Base-by-base conservation (phyloP, 1,139 yeast genomes). In the Pichia sp. region DNA sequence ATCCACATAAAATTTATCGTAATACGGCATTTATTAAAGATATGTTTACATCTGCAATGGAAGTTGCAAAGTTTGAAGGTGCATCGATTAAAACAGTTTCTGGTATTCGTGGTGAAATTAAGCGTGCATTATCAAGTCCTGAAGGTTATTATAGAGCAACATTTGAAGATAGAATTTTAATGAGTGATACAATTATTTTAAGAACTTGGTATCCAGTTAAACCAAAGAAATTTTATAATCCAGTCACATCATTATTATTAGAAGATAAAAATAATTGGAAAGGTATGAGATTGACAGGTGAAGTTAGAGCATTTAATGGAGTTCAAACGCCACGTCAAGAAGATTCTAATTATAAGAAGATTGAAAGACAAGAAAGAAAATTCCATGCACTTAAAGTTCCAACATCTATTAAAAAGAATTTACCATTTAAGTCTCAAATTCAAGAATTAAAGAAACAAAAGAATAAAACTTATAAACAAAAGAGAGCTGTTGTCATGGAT, bases 91-190 rank as follows among this genome's bases (percentile, higher is more conserved):
- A 90, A 66, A 92, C 98, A 0, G 98, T 94, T 5, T 87, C 96
- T 3, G 98, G 99, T 50, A 88, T 94, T 52, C 74, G 98, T 60
- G 99, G 99, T 66, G 98, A 94, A 67, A 90, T 94, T 58, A 94
- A 94, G 65, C 77, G 97, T 57, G 98, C 97, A 0, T 73, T 94
- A 54, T 79, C 96, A 7, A 86, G 86, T 58, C 97, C 97, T 0
- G 97, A 90, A 52, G 99, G 99, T n/a, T 83, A 86, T 65, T 94
- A 78, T 73, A 79, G 99, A 66, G 98, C 98, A n/a, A 83, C 97
- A 1, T 94, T 94, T 67, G 99, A 94, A 67, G 99, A 94, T 66
- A 92, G 90, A 69, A 79, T 92, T 38, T 75, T 90, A 53, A 78
- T 92, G 84, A 78, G 95, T 54, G 98, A 92, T 66, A 86, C 87